Evolutionary conservation across 352 stramenopile genomes (phyloP), one percentile per base, ranked within the genome.

Genomic region (Blastocystis sp.): DNA sequence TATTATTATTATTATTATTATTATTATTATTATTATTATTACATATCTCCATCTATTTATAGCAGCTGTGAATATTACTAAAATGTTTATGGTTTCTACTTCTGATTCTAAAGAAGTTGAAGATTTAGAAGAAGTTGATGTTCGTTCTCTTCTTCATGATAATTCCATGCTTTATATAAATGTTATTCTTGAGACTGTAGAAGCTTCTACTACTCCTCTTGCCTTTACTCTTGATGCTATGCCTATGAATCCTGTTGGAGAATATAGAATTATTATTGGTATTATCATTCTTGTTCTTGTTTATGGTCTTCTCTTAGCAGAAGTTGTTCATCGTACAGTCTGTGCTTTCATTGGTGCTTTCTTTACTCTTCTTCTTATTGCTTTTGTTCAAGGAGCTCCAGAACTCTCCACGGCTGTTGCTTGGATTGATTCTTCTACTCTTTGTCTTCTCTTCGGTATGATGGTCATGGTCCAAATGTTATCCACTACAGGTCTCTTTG

Each of bases 401-500:
- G 62, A 39, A 25, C 72, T 75, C 28, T 30, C 66, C 24, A 45
- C 40, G 11, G 48, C 41, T 24, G 23, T 70, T 7, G 32, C 43
- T 5, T 68, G 62, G 62, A 68, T 68, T 52, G 62, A 68, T 25
- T 31, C 31, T 16, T 40, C 27, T 11, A 77, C 71, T 0, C 55
- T 77, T 10, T 70, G 58, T 13, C 59, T 77, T 0, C 59, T 77
- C 13, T 77, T 77, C 62, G 71, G 71, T 30, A 77, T 77, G 71
- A 77, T 77, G 71, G 41, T 77, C 18, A 55, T 77, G 23, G 70
- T 77, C 13, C 68, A 72, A 27, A 64, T 73, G 41, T 46, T 77
- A 2, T 74, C 67, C 39, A 67, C 71, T 35, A 77, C 71, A 16
- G 71, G 71, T 11, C 10, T 76, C 18, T 76, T 76, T 67, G 71